These are phyloP conservation scores for Narthecium ossifragum DNA, from an alignment of 106 monocot genomes.

Conservation along the genomic window DNA sequence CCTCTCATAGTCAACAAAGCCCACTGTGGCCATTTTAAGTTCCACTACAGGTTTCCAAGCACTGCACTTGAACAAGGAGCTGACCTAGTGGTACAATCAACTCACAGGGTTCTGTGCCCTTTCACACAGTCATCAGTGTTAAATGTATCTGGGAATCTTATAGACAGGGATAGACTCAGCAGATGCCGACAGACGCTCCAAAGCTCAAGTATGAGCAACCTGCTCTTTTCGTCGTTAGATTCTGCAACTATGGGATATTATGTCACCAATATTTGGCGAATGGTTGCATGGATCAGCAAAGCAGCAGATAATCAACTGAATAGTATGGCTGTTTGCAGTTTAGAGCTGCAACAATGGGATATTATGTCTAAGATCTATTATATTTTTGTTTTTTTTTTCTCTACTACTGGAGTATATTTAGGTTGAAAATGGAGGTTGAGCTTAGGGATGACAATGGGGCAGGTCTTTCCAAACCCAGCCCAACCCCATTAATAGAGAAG, in stretches of 20 bases:
- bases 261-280: conserved; percentile 19
- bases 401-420: no score
- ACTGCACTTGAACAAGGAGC: conserved; percentile 72
- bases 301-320: conserved; percentile 44
- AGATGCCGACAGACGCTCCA: conserved; percentile 80
- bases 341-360: no score
- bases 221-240: conserved; percentile 81
- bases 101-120: conserved; percentile 75
- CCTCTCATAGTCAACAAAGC: conserved; percentile 83
- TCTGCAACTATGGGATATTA: conserved; percentile 50
- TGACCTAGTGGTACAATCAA: conserved; percentile 78
- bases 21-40: conserved; percentile 79
- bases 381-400: no score
- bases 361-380: no score
- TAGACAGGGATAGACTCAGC: conserved; percentile 51
- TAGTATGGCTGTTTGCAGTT: conserved; percentile 44
- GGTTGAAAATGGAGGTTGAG: no score
- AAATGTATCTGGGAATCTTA: conserved; percentile 40
- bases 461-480: no score
- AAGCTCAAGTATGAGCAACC: conserved; percentile 77
- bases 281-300: conserved; percentile 54
- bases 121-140: conserved; percentile 92
- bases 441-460: no score
- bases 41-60: conserved; percentile 48
- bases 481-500: no score